These are phyloP conservation scores for Caloboletus firmus DNA, from an alignment of 1,284 basidiomycete genomes.

Conservation along the genomic window DNA sequence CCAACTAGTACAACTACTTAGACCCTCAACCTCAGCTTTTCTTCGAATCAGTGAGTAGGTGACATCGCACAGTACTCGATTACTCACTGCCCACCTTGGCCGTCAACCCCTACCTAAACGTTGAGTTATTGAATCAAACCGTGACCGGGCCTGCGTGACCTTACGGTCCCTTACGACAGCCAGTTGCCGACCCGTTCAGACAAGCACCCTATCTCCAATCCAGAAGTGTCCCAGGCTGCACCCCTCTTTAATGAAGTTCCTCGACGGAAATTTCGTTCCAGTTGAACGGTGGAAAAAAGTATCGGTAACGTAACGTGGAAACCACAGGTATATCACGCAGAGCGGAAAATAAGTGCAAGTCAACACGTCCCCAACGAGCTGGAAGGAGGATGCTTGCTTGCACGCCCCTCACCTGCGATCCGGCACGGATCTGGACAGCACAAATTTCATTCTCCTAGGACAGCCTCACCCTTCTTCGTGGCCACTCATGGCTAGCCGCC, in stretches of 20 bases:
- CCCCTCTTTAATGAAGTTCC: constrained; percentile 12
- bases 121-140: not conserved
- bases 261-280: constrained; percentile 16
- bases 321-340: constrained; percentile 11
- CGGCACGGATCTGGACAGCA: constrained; percentile 4
- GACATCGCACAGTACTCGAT: not conserved
- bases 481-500: constrained; percentile 4
- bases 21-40: not conserved
- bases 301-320: constrained; percentile 31
- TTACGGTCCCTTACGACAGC: constrained; percentile 27
- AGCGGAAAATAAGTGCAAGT: constrained; percentile 16
- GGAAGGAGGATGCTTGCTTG: constrained; percentile 9
- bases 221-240: constrained; percentile 9
- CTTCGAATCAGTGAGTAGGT: not conserved
- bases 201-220: constrained; percentile 23
- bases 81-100: not conserved
- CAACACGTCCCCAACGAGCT: constrained; percentile 10
- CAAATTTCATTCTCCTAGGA: constrained; percentile 29
- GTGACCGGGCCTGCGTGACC: constrained; percentile 3
- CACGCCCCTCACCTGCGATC: constrained; percentile 23
- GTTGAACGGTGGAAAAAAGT: constrained; percentile 4
- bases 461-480: constrained; percentile 21
- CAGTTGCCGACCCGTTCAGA: constrained; percentile 12
- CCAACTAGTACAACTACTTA: not conserved
- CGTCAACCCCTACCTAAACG: not conserved